Base-by-base conservation (phyloP, 768 basidiomycete genomes). In the Termitomyces sp. region DNA sequence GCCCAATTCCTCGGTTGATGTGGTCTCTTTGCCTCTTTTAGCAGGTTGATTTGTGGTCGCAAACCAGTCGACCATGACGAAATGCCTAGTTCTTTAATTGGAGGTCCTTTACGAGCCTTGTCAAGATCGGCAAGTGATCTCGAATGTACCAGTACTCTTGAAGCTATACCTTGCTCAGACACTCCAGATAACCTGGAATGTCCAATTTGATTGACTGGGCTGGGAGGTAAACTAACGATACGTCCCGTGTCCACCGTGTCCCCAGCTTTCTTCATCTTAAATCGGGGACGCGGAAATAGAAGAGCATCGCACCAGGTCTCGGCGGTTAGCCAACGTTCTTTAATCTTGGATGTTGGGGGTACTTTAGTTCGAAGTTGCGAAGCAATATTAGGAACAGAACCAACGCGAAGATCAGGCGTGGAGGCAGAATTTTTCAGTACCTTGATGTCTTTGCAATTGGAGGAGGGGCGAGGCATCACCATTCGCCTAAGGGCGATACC, bases 261-360 rank as follows among this genome's bases (percentile, higher is more conserved):
- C 6, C 44, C 62, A 40, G 68, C 67, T 24, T 76, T 74, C 61
- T 78, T 80, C 58, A 83, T 57, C 65, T 80, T 82, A 63, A 92
- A 80, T 52, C 88, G 77, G 13, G 90, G 90, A 1, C 88, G 81
- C 3, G 90, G 90, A 56, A 91, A 86, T 26, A 92, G 69, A 9
- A 92, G 64, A 0, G 88, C 89, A 61, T 92, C 88, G 70, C 90
- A 92, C 88, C 89, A 90, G 18, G 86, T 84, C 71, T 91, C 88
- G 0, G 88, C 81, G 2, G 84, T 81, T 2, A 90, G 65, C 87
- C 87, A 90, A 6, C 84, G 75, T 32, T 88, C 84, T 61, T 76
- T 81, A 13, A 74, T 74, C 64, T 77, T 83, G 26, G 72, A 61
- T 43, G 68, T 60, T 13, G 52, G 16, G 8, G 48, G 50, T 20